Evolutionary conservation across 139 green algal species (phyloP).

Genomic region (Asterochloris sp.): DNA sequence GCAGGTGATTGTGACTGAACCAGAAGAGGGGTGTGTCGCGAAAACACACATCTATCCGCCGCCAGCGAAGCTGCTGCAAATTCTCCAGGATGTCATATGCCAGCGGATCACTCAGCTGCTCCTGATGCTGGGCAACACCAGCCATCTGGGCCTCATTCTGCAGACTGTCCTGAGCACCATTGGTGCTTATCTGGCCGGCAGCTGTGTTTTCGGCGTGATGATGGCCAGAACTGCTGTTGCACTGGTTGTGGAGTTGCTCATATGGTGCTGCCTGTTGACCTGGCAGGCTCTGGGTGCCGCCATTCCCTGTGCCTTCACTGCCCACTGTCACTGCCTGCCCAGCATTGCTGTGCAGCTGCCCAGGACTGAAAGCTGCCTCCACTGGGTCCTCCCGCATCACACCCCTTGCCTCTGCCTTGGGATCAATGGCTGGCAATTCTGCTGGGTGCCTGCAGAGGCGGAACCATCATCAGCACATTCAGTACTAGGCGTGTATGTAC

Average conservation of each 20-base stretch:
- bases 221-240: not conserved
- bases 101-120: constrained; percentile 13
- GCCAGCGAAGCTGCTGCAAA: constrained; percentile 67
- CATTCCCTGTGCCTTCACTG: not conserved
- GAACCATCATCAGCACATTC: too few relatives aligned
- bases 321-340: not conserved
- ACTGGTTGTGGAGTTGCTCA: not conserved
- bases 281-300: not conserved
- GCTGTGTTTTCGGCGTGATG: too few relatives aligned
- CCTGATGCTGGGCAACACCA: not conserved
- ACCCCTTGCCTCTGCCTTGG: constrained; percentile 19
- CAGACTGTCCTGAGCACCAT: not conserved
- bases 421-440: constrained; percentile 50
- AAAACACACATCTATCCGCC: constrained; percentile 75
- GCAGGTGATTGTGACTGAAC: constrained; percentile 66
- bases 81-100: constrained; percentile 27
- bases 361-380: constrained; percentile 14
- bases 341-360: not conserved
- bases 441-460: constrained; percentile 30
- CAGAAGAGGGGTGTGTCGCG: constrained; percentile 26
- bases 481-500: too few relatives aligned
- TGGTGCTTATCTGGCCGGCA: not conserved
- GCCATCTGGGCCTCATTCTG: not conserved
- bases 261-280: not conserved
- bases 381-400: constrained; percentile 64